Evolutionary conservation across 495 filamentous ascomycete genomes (phyloP).

Genomic region (Chaetomium cochliodes): DNA sequence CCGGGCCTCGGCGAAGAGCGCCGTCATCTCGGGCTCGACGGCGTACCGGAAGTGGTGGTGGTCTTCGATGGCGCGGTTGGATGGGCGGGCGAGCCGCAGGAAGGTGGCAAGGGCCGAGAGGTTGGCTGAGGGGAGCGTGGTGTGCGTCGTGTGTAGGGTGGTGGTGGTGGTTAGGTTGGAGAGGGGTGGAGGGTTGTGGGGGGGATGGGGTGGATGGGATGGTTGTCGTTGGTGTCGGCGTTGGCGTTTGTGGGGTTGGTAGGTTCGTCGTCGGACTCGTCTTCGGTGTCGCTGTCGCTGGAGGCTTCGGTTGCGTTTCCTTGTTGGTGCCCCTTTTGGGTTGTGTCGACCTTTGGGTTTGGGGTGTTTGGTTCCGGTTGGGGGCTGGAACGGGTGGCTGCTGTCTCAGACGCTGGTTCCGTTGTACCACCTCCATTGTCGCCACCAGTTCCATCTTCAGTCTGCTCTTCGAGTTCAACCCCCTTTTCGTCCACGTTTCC

Average conservation of each 20-base stretch:
- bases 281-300: not conserved
- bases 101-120: constrained; percentile 11
- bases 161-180: not conserved
- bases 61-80: constrained; percentile 11
- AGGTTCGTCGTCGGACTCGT: not conserved
- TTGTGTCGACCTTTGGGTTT: not conserved
- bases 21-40: not conserved
- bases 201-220: not conserved
- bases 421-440: not conserved
- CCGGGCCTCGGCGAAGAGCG: constrained; percentile 4
- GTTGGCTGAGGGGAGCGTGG: constrained; percentile 20
- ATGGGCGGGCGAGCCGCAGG: constrained; percentile 12
- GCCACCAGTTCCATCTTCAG: not conserved
- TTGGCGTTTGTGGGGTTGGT: not conserved
- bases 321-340: not conserved
- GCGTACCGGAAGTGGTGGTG: constrained; percentile 5
- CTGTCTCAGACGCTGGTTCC: not conserved
- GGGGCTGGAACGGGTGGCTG: not conserved
- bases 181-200: not conserved
- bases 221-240: not conserved
- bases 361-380: not conserved
- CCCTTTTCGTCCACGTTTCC: not conserved
- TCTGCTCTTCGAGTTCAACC: not conserved
- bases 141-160: constrained; percentile 21
- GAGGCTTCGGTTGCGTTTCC: not conserved